Percentiles rank a stretch among this genome's conserved stretches.
These are phyloP conservation scores for Casaregolazyma lundiana DNA, from an alignment of 1,139 yeast species.

Conservation along the genomic window DNA sequence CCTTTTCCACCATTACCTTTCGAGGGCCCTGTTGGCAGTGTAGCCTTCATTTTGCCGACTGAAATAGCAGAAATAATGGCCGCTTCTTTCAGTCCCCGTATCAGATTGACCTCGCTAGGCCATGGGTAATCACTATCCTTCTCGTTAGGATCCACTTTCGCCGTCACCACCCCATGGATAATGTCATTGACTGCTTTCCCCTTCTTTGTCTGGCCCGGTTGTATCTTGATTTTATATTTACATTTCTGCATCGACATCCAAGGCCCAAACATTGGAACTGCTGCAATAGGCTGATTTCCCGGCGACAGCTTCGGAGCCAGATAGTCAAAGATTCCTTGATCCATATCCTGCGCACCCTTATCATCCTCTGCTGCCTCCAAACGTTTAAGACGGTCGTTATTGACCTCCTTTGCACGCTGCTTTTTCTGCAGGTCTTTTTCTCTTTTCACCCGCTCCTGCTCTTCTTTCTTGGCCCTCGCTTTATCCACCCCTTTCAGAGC, in stretches of 20 bases:
- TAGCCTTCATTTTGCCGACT: slow-evolving; percentile 40
- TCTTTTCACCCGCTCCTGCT: slow-evolving; percentile 31
- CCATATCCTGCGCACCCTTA: slow-evolving; percentile 27
- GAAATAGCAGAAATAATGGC: slow-evolving; percentile 51
- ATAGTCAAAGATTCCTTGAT: slow-evolving; percentile 27
- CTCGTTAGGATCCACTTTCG: slow-evolving; percentile 49
- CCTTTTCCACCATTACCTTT: slow-evolving; percentile 8
- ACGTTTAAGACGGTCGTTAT: slow-evolving; percentile 47
- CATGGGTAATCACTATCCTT: slow-evolving; percentile 59
- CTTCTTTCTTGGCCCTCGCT: slow-evolving; percentile 12
- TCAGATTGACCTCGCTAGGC: slow-evolving; percentile 60
- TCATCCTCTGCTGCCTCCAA: slow-evolving; percentile 33
- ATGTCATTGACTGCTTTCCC: slow-evolving; percentile 79
- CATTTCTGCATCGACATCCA: slow-evolving; percentile 74
- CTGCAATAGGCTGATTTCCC: slow-evolving; percentile 46
- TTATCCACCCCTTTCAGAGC: slow-evolving; percentile 26
- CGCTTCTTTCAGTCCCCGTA: slow-evolving; percentile 53
- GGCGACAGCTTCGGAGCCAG: slow-evolving; percentile 36
- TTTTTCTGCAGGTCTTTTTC: slow-evolving; percentile 32
- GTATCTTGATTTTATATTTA: slow-evolving; percentile 79
- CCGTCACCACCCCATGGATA: slow-evolving; percentile 51
- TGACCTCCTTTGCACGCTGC: slow-evolving; percentile 40
- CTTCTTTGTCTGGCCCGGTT: slow-evolving; percentile 83
- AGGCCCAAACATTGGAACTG: slow-evolving; percentile 89
- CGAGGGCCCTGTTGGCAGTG: slow-evolving; percentile 26